Conservation (phyloP, 2,329 filamentous ascomycete species). For the Diplodia scrobiculata region DNA sequence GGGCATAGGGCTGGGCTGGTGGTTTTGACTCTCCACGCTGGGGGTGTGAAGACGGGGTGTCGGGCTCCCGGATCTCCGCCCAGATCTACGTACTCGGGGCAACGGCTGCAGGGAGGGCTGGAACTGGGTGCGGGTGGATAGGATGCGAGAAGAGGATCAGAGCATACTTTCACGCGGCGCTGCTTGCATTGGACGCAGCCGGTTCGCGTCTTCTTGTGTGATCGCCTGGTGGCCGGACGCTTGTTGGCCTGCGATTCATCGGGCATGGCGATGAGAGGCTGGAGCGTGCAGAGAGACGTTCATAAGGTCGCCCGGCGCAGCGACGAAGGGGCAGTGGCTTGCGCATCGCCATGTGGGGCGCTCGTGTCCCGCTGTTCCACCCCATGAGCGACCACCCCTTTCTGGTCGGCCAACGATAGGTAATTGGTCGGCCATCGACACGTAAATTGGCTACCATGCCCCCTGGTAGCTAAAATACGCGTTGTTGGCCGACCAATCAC, state of each 20-base stretch:
- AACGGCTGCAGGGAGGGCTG: conserved; percentile 12
- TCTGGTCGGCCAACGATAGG: too few relatives aligned
- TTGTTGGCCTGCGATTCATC: conserved; percentile 20
- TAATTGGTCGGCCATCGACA: too few relatives aligned
- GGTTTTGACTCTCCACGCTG: neutral
- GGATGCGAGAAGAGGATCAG: neutral
- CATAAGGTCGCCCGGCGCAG: neutral
- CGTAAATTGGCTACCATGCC: too few relatives aligned
- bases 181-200: conserved; percentile 28
- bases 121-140: neutral
- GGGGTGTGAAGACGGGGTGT: too few relatives aligned
- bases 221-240: conserved; percentile 17
- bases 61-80: neutral
- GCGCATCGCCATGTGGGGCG: conserved; percentile 19
- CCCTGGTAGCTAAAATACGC: too few relatives aligned
- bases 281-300: conserved; percentile 12
- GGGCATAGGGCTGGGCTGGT: neutral
- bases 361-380: neutral
- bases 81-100: neutral
- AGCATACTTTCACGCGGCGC: conserved; percentile 27
- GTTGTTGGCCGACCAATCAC: too few relatives aligned
- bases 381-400: too few relatives aligned
- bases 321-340: conserved; percentile 14
- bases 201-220: conserved; percentile 29
- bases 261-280: conserved; percentile 19